Percentiles rank a stretch among this genome's conserved stretches.
phyloP scores from a whole-genome alignment of 1,284 basidiomycete species.

The Ceratobasidium sp. region DNA sequence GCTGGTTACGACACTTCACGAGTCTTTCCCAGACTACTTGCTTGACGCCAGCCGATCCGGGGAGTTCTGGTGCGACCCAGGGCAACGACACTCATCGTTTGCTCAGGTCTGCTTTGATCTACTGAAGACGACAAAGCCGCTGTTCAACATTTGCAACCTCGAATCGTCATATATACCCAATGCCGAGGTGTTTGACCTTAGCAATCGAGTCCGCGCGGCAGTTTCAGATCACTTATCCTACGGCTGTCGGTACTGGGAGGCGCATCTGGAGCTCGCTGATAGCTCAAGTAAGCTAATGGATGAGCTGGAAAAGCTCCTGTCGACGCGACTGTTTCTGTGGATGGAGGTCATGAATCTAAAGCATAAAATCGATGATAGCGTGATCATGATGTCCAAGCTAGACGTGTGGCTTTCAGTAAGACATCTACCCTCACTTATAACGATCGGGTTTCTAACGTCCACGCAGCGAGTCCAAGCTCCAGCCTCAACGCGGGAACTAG shows the following conservation, averaged over 20 bases:
- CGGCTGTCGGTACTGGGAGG: constrained; percentile 23
- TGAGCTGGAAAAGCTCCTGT: background rate
- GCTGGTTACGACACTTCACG: background rate
- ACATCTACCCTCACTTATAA: too few relatives aligned
- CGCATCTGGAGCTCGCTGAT: background rate
- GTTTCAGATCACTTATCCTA: background rate
- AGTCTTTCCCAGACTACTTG: constrained; percentile 29
- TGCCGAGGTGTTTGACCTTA: background rate
- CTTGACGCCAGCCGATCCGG: background rate
- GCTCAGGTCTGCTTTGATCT: background rate
- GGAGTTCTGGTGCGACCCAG: constrained; percentile 16
- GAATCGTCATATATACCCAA: background rate
- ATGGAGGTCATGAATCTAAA: constrained; percentile 33
- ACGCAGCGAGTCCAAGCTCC: too few relatives aligned
- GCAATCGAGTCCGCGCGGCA: background rate
- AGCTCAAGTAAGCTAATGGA: background rate
- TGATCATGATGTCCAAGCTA: background rate
- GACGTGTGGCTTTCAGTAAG: too few relatives aligned
- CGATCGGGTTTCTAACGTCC: too few relatives aligned
- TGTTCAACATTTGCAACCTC: constrained; percentile 32
- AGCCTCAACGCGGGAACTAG: background rate
- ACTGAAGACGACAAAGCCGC: background rate
- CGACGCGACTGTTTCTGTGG: constrained; percentile 21
- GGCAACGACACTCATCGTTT: background rate
- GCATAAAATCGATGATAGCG: background rate